Base-by-base conservation (phyloP, 371 early-diverging fungal species). In the Lichtheimia ramosa region DNA sequence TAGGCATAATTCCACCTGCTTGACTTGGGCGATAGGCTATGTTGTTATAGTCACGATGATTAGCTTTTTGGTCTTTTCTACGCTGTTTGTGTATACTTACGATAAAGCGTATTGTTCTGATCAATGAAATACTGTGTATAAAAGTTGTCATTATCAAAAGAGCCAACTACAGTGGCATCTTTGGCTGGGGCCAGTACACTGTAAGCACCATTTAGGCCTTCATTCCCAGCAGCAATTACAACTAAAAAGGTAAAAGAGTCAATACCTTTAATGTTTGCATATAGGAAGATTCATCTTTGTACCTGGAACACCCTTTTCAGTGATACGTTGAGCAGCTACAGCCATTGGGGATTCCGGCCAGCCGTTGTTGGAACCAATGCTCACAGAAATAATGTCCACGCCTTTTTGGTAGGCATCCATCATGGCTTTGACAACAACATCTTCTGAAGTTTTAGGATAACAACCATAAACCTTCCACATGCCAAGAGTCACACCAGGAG, bases 361-460 rank as follows among this genome's bases (percentile, higher is more conserved):
- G 5, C 73, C 71, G 25, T 68, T 64, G 34, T 52, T 51, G 2
- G 43, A 56, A 56, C 75, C 74, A 49, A 67, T 41, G 28, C 64
- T 59, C 8, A 74, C 3, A 28, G 66, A 64, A 25, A 66, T 51
- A 27, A 65, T 66, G 34, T 70, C 62, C 77, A 86, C 81, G 5
- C 82, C 77, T 57, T 88, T 92, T 0, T 71, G 63, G 60, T 78
- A 84, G 1, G 94, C 94, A 5, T 24, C 61, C 50, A 86, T 87
- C 76, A 93, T 78, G 0, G 91, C 93, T 48, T 81, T 79, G 56
- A 90, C 74, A 8, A 93, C 78, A 5, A 89, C 71, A 58, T 92
- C 93, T 39, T 83, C 83, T 0, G 85, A 71, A n/a, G 89, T 70
- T 54, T 77, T 20, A 23, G 49, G 58, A 21, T 69, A 54, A 23